These are phyloP conservation scores for Galerina marginata DNA, from an alignment of 768 basidiomycete genomes.

Conservation along the genomic window DNA sequence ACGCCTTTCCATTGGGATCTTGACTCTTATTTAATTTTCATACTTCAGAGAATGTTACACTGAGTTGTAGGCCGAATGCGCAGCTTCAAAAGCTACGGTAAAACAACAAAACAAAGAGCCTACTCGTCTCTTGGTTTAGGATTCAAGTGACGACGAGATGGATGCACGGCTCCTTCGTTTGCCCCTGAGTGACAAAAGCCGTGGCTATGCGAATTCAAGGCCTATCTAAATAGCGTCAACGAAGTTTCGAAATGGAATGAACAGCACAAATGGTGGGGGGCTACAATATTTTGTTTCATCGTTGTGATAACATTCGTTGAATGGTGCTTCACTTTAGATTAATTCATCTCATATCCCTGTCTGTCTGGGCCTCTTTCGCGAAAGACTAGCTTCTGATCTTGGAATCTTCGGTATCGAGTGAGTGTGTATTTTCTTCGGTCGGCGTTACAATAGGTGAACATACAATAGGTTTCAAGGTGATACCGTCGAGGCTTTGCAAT, in stretches of 20 bases:
- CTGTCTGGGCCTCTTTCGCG: conserved; percentile 41
- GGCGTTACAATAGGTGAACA: conserved; percentile 44
- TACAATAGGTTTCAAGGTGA: conserved; percentile 19
- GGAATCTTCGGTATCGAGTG: conserved; percentile 44
- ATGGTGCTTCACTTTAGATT: conserved; percentile 12
- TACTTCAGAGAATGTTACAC: no score
- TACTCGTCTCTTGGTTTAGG: background rate
- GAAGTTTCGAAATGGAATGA: conserved; percentile 8
- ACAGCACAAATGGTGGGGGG: conserved; percentile 38
- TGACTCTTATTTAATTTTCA: no score
- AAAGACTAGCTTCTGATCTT: conserved; percentile 43
- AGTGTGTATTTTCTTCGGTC: conserved; percentile 43
- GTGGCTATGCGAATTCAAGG: conserved; percentile 7
- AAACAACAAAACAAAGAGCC: no score
- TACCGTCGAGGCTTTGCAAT: no score
- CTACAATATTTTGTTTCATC: conserved; percentile 26
- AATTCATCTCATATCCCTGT: conserved; percentile 29
- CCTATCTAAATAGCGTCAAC: conserved; percentile 1
- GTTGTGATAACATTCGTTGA: background rate
- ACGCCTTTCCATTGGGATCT: no score
- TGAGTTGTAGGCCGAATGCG: no score
- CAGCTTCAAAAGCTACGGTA: no score
- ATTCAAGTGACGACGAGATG: background rate
- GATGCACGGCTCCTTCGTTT: background rate
- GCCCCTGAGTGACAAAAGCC: background rate